Evolutionary conservation across 345 rosid genomes (phyloP).

Genomic region (Citrus trifoliata): DNA sequence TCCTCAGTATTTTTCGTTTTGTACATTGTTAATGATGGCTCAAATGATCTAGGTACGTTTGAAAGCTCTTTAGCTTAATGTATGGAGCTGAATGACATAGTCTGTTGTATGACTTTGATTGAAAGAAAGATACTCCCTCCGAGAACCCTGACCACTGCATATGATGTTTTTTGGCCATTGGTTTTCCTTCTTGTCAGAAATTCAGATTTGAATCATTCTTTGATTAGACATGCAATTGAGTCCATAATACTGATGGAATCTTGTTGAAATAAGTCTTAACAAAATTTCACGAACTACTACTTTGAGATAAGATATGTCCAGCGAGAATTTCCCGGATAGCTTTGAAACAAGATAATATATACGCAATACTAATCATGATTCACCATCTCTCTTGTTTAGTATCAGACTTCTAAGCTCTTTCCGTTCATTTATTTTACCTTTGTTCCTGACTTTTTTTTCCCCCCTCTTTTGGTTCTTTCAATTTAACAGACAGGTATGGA

Average conservation of each 20-base stretch:
- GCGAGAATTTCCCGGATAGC: not conserved
- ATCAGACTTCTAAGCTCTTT: not conserved
- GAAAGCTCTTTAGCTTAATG: not conserved
- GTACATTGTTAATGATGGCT: not conserved
- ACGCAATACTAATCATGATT: not conserved
- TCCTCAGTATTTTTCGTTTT: not conserved
- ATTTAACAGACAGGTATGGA: slow-evolving; percentile 49
- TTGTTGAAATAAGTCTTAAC: not conserved
- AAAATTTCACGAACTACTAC: not conserved
- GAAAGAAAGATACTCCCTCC: not conserved
- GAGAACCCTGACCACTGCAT: not conserved
- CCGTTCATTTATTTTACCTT: not conserved
- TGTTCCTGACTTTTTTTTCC: not conserved
- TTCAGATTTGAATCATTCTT: not conserved
- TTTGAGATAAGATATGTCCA: not conserved
- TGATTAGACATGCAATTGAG: not conserved
- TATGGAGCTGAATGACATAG: not conserved
- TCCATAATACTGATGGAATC: not conserved
- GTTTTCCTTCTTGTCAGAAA: not conserved
- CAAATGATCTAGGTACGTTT: not conserved
- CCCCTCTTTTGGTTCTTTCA: too few species aligned
- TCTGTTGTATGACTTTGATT: not conserved
- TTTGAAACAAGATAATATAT: not conserved
- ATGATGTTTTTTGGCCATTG: not conserved
- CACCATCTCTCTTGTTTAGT: not conserved